Conservation (phyloP, 148 eudicot genomes). For the Drosera capensis region DNA sequence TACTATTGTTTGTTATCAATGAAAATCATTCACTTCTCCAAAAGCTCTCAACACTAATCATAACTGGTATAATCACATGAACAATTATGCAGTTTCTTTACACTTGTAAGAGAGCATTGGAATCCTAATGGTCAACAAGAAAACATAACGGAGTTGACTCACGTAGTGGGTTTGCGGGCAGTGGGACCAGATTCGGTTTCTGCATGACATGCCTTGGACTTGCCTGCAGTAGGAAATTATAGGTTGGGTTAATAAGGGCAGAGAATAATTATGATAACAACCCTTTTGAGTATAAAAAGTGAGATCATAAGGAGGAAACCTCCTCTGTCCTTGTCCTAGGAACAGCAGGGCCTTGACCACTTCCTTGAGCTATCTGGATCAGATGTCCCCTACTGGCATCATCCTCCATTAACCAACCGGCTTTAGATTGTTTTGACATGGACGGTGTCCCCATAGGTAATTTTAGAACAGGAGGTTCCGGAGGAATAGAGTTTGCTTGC, state of each 20-base stretch:
- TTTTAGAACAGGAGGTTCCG: conserved; percentile 52
- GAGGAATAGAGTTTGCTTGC: conserved; percentile 23
- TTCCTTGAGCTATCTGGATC: conserved; percentile 16
- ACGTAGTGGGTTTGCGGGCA: conserved; percentile 25
- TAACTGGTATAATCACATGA: too few relatives aligned
- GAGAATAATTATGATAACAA: not conserved
- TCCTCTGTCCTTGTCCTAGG: conserved; percentile 36
- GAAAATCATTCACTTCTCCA: too few relatives aligned
- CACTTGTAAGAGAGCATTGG: too few relatives aligned
- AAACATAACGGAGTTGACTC: not conserved
- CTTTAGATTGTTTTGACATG: conserved; percentile 23
- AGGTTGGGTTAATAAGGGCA: conserved; percentile 2
- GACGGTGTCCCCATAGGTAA: conserved; percentile 30
- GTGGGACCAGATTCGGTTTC: conserved; percentile 34
- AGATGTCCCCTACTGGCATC: conserved; percentile 24
- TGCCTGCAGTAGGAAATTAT: conserved; percentile 24
- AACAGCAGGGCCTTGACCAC: conserved; percentile 24
- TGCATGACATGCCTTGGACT: conserved; percentile 22
- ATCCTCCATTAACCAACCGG: conserved; percentile 54
- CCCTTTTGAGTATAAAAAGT: not conserved
- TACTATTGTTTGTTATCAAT: too few relatives aligned
- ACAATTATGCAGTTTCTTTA: too few relatives aligned
- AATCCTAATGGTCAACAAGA: too few relatives aligned
- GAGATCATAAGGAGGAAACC: conserved; percentile 23
- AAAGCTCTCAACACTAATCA: too few relatives aligned